Percentiles rank a stretch among this genome's conserved stretches.
These are phyloP conservation scores for Bipolaris sorokiniana DNA, from an alignment of 2,329 filamentous ascomycete genomes.

Conservation along the genomic window DNA sequence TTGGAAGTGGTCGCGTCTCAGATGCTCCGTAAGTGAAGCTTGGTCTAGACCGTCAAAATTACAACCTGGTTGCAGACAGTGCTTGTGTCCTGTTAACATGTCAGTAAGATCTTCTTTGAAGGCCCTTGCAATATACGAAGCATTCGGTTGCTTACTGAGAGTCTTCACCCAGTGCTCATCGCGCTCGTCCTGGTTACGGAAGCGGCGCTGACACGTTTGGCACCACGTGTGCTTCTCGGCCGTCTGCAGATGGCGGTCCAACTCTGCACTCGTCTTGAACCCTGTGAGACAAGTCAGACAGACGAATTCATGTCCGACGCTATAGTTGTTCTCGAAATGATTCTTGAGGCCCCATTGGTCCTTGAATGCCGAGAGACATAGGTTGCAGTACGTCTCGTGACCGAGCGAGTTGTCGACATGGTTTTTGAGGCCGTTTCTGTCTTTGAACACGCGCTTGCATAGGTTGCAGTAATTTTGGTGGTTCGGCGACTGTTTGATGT, in stretches of 20 bases:
- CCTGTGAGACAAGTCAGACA: constrained; percentile 40
- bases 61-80: constrained; percentile 43
- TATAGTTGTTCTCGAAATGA: constrained; percentile 44
- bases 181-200: constrained; percentile 39
- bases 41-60: constrained; percentile 35
- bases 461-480: constrained; percentile 46
- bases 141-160: constrained; percentile 22
- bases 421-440: constrained; percentile 44
- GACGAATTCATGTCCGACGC: constrained; percentile 34
- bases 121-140: neutral
- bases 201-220: constrained; percentile 33
- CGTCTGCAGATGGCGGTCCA: constrained; percentile 34
- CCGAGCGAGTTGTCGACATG: constrained; percentile 40
- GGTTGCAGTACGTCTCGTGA: constrained; percentile 41
- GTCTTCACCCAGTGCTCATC: constrained; percentile 43
- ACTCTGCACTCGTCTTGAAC: constrained; percentile 27
- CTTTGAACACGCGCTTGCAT: constrained; percentile 44
- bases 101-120: neutral
- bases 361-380: constrained; percentile 45
- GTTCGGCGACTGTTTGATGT: constrained; percentile 33
- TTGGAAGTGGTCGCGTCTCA: constrained; percentile 38
- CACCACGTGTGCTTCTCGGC: constrained; percentile 41
- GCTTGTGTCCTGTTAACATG: constrained; percentile 31
- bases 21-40: constrained; percentile 30
- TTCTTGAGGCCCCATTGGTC: constrained; percentile 41